phyloP scores from a whole-genome alignment of 2,329 filamentous ascomycete genomes.

The Phaeophleospora eucalypticola region DNA sequence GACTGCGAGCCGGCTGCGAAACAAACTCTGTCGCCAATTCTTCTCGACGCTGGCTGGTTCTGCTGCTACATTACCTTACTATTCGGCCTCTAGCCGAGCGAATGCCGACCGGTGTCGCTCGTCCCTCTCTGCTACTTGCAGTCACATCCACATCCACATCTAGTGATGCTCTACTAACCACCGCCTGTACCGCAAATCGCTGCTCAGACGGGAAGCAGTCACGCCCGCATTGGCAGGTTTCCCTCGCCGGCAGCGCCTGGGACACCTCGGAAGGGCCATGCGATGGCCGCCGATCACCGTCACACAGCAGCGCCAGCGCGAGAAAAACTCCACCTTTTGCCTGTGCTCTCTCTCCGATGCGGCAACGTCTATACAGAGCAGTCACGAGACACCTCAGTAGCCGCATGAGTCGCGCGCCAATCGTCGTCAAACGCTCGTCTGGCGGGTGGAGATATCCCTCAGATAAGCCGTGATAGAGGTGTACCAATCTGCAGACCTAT shows the following conservation, averaged over 20 bases:
- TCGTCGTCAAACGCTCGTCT: slow-evolving; percentile 4
- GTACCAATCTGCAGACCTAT: no score
- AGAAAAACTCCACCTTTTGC: background rate
- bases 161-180: background rate
- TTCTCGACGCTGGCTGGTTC: no score
- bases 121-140: no score
- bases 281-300: background rate
- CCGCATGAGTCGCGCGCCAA: slow-evolving; percentile 1
- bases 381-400: slow-evolving; percentile 8
- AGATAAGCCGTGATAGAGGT: slow-evolving; percentile 7
- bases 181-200: background rate
- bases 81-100: background rate
- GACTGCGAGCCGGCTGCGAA: no score
- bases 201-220: background rate
- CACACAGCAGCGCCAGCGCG: slow-evolving; percentile 5
- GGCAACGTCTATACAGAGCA: background rate
- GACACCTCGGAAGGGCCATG: slow-evolving; percentile 1
- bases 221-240: no score
- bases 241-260: no score
- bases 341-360: background rate
- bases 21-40: background rate
- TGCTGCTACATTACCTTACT: no score
- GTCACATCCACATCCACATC: no score
- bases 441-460: slow-evolving; percentile 1
- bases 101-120: background rate